Evolutionary conservation across 2,329 filamentous ascomycete genomes (phyloP).

Genomic region (Ustulina deusta): DNA sequence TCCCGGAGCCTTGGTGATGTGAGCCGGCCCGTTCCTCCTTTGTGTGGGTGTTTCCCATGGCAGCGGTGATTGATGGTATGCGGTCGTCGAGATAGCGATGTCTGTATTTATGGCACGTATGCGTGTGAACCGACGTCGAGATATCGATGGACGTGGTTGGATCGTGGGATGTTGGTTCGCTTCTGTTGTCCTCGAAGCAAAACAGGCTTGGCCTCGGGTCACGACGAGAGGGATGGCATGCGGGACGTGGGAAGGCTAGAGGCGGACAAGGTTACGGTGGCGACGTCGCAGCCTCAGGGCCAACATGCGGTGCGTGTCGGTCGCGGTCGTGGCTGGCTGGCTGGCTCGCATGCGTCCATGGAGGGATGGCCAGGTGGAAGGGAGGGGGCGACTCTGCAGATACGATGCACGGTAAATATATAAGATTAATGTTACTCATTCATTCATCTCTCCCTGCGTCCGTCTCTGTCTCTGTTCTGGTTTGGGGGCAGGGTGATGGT

Average conservation of each 20-base stretch:
- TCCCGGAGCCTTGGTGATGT: constrained; percentile 24
- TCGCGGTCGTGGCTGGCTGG: constrained; percentile 14
- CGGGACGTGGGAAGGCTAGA: constrained; percentile 2
- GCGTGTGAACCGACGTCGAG: not conserved
- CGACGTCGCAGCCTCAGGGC: constrained; percentile 23
- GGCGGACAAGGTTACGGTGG: not conserved
- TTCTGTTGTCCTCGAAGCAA: not conserved
- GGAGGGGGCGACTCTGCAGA: not conserved
- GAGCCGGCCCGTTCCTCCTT: constrained; percentile 35
- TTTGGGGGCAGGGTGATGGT: not conserved
- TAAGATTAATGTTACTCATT: not conserved
- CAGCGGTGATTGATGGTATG: not conserved
- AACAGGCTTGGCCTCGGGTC: not conserved
- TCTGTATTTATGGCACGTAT: not conserved
- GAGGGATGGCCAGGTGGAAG: not conserved
- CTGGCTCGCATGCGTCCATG: constrained; percentile 28
- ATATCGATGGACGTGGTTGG: not conserved
- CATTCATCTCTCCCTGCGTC: not conserved
- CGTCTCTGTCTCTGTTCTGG: not conserved
- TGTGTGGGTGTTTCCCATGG: constrained; percentile 39
- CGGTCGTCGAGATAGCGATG: not conserved
- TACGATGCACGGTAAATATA: not conserved
- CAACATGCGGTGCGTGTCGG: constrained; percentile 16
- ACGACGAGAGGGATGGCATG: not conserved
- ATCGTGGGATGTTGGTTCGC: not conserved